Conservation (phyloP, 148 eudicot genomes). For the Diospyros lotus region DNA sequence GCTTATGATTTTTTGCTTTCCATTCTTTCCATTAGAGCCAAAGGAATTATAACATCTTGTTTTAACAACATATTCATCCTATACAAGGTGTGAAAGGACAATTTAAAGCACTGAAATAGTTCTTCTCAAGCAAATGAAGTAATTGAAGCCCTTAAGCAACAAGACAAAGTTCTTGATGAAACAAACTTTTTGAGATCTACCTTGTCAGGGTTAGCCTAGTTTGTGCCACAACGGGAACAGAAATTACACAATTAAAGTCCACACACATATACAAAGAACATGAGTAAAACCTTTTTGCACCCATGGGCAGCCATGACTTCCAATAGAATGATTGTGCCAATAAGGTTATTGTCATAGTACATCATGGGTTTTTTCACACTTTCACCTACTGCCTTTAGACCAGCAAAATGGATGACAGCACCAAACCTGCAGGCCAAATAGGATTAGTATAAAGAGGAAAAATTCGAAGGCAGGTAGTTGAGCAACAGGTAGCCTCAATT, state of each 20-base stretch:
- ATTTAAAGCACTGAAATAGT: no score
- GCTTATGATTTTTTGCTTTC: no score
- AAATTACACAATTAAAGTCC: slow-evolving; percentile 1
- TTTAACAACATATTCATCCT: no score
- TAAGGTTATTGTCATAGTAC: slow-evolving; percentile 82
- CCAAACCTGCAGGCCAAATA: slow-evolving; percentile 65
- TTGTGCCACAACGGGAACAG: neutral
- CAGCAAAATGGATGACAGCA: slow-evolving; percentile 98
- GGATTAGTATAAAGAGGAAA: neutral
- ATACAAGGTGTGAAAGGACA: no score
- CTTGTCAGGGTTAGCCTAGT: neutral
- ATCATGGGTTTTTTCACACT: slow-evolving; percentile 89
- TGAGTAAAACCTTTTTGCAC: slow-evolving; percentile 66
- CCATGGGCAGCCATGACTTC: slow-evolving; percentile 96
- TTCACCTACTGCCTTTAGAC: slow-evolving; percentile 97
- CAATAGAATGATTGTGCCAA: slow-evolving; percentile 77
- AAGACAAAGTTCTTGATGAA: neutral
- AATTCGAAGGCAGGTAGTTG: no score
- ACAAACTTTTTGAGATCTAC: neutral
- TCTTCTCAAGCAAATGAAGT: no score
- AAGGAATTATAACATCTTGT: no score
- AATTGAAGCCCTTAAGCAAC: no score
- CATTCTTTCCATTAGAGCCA: no score
- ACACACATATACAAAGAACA: neutral
- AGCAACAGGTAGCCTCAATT: neutral